phyloP scores from a whole-genome alignment of 1,284 basidiomycete species.

The Pseudozyma thailandica region DNA sequence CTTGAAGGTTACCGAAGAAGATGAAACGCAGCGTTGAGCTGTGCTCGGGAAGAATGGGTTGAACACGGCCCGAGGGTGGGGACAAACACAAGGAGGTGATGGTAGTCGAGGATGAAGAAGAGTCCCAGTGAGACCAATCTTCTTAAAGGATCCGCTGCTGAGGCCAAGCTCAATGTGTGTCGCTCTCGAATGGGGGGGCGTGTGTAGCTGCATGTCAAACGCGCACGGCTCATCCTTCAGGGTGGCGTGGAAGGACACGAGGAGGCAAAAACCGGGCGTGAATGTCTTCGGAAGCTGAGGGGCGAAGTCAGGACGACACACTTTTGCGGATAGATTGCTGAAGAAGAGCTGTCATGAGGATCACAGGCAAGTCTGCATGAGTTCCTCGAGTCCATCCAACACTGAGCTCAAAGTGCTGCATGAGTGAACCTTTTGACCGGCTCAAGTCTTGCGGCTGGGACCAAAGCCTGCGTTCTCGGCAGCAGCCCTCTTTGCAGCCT shows the following conservation, averaged over 20 bases:
- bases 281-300: not conserved
- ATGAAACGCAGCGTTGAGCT: constrained; percentile 40
- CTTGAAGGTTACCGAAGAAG: not conserved
- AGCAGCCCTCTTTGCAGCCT: too few relatives aligned
- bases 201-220: not conserved
- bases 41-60: constrained; percentile 22
- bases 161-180: too few relatives aligned
- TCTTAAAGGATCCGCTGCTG: constrained; percentile 31
- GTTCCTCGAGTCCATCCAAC: not conserved
- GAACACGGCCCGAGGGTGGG: constrained; percentile 20
- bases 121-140: not conserved
- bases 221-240: constrained; percentile 8
- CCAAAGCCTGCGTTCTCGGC: too few relatives aligned
- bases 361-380: not conserved
- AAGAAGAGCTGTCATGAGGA: not conserved
- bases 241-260: not conserved
- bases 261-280: not conserved
- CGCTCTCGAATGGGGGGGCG: too few relatives aligned
- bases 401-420: not conserved
- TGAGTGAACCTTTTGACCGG: too few relatives aligned
- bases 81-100: constrained; percentile 16
- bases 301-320: not conserved
- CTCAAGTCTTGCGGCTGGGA: too few relatives aligned
- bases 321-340: not conserved
- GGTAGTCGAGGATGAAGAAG: constrained; percentile 14